Evolutionary conservation across 768 basidiomycete species (phyloP), one percentile per base, ranked within the genome.

Genomic region (Phylloporus arenicola): DNA sequence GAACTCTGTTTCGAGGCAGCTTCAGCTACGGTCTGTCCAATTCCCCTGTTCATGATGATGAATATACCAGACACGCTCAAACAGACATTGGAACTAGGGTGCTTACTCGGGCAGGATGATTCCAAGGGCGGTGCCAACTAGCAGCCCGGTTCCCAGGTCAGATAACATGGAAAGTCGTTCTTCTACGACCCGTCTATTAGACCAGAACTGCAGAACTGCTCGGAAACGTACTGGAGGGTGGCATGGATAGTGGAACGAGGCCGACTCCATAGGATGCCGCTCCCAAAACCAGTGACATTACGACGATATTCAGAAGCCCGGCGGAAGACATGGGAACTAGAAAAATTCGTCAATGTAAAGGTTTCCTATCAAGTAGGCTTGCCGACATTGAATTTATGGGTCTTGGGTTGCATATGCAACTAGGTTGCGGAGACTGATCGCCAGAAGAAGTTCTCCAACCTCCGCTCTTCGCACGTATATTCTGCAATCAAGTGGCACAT

Each of bases 31-130:
- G 82, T 67, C 12, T 80, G 71, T 69, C 88, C 87, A n/a, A 91
- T 74, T 45, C 88, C 89, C 70, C 88, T 90, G 61, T 25, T n/a
- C n/a, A n/a, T n/a, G n/a, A 47, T 22, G 27, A 35, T 14, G 40
- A 27, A 38, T 39, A 48, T 52, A 44, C 31, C 20, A 7, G 12
- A 45, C 27, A 5, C 27, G 19, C 16, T 25, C 8, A 25, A 44
- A 50, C 20, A 10, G 10, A 14, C 6, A 22, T 40, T 31, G 29
- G 20, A 5, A n/a, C 17, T 13, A 33, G 39, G 33, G 27, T 14
- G 83, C 87, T 65, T 68, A 93, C 88, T 96, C 94, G 33, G 95
- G 94, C 46, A 97, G 84, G 55, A 97, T 91, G 22, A 98, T 82
- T 12, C 90, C 90, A 55, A 97, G 70, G 0, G 91, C 92, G 3